Percentiles rank a stretch among this genome's conserved stretches.
Conservation (phyloP, 345 rosid species). For the Linum lewisii region DNA sequence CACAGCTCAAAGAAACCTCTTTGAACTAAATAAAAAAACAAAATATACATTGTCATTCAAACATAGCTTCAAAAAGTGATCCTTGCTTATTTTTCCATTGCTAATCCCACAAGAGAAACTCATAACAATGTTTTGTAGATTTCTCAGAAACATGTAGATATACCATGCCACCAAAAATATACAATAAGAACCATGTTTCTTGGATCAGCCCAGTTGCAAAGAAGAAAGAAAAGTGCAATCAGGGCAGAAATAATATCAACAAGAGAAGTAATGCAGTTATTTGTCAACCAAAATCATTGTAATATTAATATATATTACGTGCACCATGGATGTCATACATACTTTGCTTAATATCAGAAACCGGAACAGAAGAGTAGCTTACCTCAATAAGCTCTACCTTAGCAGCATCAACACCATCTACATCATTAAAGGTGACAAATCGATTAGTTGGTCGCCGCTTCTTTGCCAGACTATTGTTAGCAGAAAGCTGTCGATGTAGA, state of each 20-base stretch:
- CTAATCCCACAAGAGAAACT: no score
- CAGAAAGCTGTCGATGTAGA: conserved; percentile 83
- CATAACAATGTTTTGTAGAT: no score
- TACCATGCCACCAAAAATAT: no score
- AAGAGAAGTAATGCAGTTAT: background rate
- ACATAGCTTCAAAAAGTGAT: no score
- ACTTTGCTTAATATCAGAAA: background rate
- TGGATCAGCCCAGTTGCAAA: no score
- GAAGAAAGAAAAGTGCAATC: background rate
- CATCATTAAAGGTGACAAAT: conserved; percentile 69
- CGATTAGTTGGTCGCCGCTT: conserved; percentile 55
- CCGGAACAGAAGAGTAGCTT: conserved; percentile 11
- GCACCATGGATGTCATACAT: background rate
- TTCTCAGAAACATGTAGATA: no score
- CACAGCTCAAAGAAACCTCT: no score
- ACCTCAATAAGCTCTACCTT: conserved; percentile 94
- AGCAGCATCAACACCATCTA: conserved; percentile 91
- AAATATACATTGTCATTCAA: no score
- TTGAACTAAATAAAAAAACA: no score
- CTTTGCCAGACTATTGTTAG: conserved; percentile 75
- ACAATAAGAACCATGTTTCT: no score
- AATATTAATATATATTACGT: background rate
- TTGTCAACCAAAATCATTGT: no score
- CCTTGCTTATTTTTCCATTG: no score
- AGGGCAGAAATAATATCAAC: background rate